A percentile compares a stretch with the other conserved stretches of the same genome.
Conservation (phyloP, 1,284 basidiomycete genomes). For the Mycena sp. region DNA sequence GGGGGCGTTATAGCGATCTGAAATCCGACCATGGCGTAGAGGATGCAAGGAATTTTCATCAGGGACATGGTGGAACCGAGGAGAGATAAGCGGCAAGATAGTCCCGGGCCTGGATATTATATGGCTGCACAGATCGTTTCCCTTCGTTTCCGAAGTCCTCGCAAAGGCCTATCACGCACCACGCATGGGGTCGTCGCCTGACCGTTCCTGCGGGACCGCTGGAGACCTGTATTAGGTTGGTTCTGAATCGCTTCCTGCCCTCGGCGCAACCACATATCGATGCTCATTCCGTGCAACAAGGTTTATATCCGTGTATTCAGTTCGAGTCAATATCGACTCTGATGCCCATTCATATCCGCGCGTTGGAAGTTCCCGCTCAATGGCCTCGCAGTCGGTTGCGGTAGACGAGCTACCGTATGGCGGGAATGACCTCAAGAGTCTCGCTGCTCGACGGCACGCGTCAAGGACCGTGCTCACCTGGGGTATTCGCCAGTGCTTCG, state of each 20-base stretch:
- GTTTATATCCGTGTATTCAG: conserved; percentile 39
- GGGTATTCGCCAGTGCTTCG: conserved; percentile 19
- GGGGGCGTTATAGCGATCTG: conserved; percentile 54
- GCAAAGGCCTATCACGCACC: conserved; percentile 28
- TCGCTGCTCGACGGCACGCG: conserved; percentile 22
- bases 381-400: conserved; percentile 27
- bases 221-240: conserved; percentile 21
- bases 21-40: conserved; percentile 50
- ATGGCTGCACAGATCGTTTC: conserved; percentile 32
- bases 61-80: conserved; percentile 40
- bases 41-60: conserved; percentile 50
- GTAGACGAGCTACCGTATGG: conserved; percentile 29
- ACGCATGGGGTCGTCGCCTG: conserved; percentile 24
- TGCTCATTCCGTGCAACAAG: conserved; percentile 34
- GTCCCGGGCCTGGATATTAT: conserved; percentile 29
- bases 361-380: conserved; percentile 31
- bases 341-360: conserved; percentile 35
- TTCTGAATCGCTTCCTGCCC: conserved; percentile 28
- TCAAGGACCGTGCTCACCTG: conserved; percentile 10
- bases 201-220: conserved; percentile 37
- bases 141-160: conserved; percentile 34
- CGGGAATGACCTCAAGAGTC: conserved; percentile 33
- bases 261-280: conserved; percentile 32
- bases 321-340: conserved; percentile 28
- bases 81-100: conserved; percentile 25